Conservation (phyloP, 768 basidiomycete genomes). For the Solioccasus polychromus region DNA sequence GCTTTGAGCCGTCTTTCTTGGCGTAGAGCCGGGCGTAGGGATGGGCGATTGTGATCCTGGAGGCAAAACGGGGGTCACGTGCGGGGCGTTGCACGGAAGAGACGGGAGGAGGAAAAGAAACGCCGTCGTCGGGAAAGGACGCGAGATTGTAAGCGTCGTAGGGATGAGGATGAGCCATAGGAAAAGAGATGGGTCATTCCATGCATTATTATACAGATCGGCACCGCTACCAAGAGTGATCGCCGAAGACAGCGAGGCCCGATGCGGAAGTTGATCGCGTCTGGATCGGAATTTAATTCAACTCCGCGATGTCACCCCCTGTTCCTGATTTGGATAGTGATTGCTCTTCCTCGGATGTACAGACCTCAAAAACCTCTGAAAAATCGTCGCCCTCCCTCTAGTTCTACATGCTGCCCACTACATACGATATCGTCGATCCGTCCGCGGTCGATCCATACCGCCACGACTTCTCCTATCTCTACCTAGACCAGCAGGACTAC, state of each 20-base stretch:
- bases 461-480: slow-evolving; percentile 7
- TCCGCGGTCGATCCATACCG: slow-evolving; percentile 1
- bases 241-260: too few species aligned
- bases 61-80: slow-evolving; percentile 17
- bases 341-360: slow-evolving; percentile 25
- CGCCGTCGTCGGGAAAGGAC: slow-evolving; percentile 23
- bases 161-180: background rate
- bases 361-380: background rate
- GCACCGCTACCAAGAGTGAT: too few species aligned
- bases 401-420: slow-evolving; percentile 7
- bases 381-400: too few species aligned
- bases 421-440: slow-evolving; percentile 12
- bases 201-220: background rate
- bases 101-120: slow-evolving; percentile 14
- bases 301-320: slow-evolving; percentile 21
- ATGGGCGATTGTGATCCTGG: slow-evolving; percentile 45
- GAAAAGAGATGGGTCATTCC: too few species aligned
- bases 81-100: slow-evolving; percentile 12
- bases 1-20: slow-evolving; percentile 60
- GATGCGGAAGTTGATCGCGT: slow-evolving; percentile 23
- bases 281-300: slow-evolving; percentile 20
- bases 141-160: slow-evolving; percentile 4
- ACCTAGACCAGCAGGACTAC: slow-evolving; percentile 21
- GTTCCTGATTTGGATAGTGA: background rate
- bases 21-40: slow-evolving; percentile 71